phyloP scores from a whole-genome alignment of 768 basidiomycete genomes.

The Tricholoma saponaceum region DNA sequence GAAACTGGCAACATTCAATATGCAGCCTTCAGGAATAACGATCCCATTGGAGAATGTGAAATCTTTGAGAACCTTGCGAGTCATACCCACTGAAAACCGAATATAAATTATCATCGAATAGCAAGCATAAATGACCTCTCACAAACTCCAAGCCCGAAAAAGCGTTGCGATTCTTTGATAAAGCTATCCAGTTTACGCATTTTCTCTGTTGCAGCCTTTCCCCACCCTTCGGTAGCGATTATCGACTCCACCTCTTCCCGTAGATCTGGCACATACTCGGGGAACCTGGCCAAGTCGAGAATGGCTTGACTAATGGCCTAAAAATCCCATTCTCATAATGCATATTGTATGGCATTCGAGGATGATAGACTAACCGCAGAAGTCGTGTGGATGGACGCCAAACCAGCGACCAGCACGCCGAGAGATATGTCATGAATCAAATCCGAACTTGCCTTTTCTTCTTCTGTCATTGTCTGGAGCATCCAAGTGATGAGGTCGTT shows the following conservation, averaged over 20 bases:
- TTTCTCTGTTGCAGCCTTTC: slow-evolving; percentile 28
- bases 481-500: slow-evolving; percentile 46
- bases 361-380: not conserved
- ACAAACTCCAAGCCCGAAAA: slow-evolving; percentile 23
- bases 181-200: slow-evolving; percentile 44
- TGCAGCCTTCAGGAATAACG: slow-evolving; percentile 21
- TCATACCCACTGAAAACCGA: slow-evolving; percentile 12
- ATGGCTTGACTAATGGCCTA: slow-evolving; percentile 35
- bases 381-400: too few relatives aligned
- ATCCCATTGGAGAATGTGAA: slow-evolving; percentile 25
- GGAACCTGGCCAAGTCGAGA: slow-evolving; percentile 31
- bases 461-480: slow-evolving; percentile 25
- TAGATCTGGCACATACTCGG: slow-evolving; percentile 29
- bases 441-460: too few relatives aligned
- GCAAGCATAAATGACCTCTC: not conserved
- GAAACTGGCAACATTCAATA: slow-evolving; percentile 13
- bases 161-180: slow-evolving; percentile 34
- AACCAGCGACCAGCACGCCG: too few relatives aligned
- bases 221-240: slow-evolving; percentile 33
- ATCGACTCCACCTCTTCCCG: slow-evolving; percentile 41
- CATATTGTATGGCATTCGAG: too few relatives aligned
- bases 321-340: not conserved
- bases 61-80: slow-evolving; percentile 16
- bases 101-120: not conserved
- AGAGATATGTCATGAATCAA: too few relatives aligned